Percentiles rank a stretch among this genome's conserved stretches.
Conservation (phyloP, 1,284 basidiomycete genomes). For the Trichosporon coremiiforme region DNA sequence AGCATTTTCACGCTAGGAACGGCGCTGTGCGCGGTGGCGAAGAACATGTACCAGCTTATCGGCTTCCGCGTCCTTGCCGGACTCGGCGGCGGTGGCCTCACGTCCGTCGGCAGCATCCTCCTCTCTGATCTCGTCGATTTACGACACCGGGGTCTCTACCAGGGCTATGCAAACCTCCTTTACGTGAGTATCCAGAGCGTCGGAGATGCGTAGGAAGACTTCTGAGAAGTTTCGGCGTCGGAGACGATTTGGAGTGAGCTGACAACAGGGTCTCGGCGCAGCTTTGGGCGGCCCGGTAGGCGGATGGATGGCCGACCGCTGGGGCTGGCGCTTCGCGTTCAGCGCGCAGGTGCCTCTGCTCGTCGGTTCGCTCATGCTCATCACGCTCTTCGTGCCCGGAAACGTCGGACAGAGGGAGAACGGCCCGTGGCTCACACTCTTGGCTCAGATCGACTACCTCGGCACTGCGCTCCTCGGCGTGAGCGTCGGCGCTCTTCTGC, state of each 20-base stretch:
- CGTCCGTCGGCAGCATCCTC: constrained; percentile 45
- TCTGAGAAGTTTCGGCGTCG: not conserved
- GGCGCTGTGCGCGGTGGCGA: constrained; percentile 74
- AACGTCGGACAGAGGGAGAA: constrained; percentile 52
- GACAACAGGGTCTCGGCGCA: constrained; percentile 51
- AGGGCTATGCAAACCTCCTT: constrained; percentile 81
- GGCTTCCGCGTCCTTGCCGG: constrained; percentile 76
- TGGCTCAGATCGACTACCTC: constrained; percentile 76
- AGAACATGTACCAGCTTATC: constrained; percentile 79
- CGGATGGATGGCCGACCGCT: constrained; percentile 77
- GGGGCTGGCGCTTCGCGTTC: constrained; percentile 69
- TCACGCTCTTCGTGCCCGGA: constrained; percentile 26
- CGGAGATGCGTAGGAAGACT: too few relatives aligned
- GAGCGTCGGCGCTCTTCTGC: constrained; percentile 70
- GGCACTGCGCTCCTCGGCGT: constrained; percentile 76
- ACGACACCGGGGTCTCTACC: constrained; percentile 82
- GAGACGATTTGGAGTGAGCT: not conserved
- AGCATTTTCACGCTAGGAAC: constrained; percentile 80
- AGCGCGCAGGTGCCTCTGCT: constrained; percentile 63
- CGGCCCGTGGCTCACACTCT: constrained; percentile 62
- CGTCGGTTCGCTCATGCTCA: constrained; percentile 27
- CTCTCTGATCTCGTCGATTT: constrained; percentile 64
- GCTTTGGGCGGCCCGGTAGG: constrained; percentile 82
- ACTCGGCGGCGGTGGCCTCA: constrained; percentile 68
- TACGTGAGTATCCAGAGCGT: constrained; percentile 28